Conservation (phyloP, 768 basidiomycete genomes). For the Lentinula sp. region DNA sequence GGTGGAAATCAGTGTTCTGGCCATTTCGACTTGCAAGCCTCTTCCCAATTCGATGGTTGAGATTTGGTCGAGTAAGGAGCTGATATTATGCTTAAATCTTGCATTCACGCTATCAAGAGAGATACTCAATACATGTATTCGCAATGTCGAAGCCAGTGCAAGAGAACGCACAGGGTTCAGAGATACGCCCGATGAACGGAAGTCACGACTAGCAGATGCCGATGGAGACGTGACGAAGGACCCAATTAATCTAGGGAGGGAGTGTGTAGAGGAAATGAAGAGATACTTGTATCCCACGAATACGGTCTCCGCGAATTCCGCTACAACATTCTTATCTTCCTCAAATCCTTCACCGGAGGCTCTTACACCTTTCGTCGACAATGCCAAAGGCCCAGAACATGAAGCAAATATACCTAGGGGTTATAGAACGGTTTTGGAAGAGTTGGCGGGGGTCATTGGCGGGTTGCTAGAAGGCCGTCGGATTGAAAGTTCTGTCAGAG, state of each 20-base stretch:
- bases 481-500: constrained; percentile 50
- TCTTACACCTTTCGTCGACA: too few relatives aligned
- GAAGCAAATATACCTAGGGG: not conserved
- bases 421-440: constrained; percentile 23
- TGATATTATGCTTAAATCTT: not conserved
- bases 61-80: constrained; percentile 24
- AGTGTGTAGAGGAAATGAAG: not conserved
- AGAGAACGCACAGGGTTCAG: constrained; percentile 6
- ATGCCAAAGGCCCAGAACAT: too few relatives aligned
- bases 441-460: constrained; percentile 37
- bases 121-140: constrained; percentile 83
- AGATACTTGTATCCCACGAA: not conserved
- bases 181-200: not conserved
- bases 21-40: constrained; percentile 33
- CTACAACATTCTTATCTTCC: not conserved
- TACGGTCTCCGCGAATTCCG: not conserved
- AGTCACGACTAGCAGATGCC: too few relatives aligned
- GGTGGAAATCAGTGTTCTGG: constrained; percentile 31
- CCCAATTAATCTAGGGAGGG: constrained; percentile 11
- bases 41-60: constrained; percentile 33
- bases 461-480: constrained; percentile 39
- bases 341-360: too few relatives aligned
- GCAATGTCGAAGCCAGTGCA: constrained; percentile 91
- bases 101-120: constrained; percentile 62
- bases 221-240: not conserved